Evolutionary conservation across 108 stramenopile species (phyloP).

Genomic region (Stephanodiscus minutulus): DNA sequence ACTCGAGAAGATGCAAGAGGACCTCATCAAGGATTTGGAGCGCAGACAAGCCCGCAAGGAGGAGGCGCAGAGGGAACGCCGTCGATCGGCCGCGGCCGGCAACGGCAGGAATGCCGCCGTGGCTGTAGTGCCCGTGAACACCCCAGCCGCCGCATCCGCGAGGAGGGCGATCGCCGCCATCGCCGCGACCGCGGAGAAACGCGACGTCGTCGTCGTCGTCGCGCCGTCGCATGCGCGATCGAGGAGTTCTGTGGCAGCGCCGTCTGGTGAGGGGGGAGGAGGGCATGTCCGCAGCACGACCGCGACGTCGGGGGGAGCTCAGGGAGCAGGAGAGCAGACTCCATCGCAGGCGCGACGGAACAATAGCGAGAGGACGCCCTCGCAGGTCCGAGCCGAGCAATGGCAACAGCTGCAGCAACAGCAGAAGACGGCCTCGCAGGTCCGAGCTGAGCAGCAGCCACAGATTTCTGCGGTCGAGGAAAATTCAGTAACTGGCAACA

Average conservation of each 20-base stretch:
- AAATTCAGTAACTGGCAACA: not conserved
- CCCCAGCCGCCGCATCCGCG: not conserved
- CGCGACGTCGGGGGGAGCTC: not conserved
- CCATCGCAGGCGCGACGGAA: not conserved
- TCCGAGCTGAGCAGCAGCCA: not conserved
- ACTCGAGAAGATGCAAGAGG: slow-evolving; percentile 50
- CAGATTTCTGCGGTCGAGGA: not conserved
- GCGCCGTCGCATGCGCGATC: not conserved
- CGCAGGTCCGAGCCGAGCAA: not conserved
- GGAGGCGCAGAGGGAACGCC: slow-evolving; percentile 32
- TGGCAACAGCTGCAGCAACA: not conserved
- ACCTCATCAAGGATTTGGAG: slow-evolving; percentile 34
- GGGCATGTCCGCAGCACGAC: not conserved
- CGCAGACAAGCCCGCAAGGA: slow-evolving; percentile 31
- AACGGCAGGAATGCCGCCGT: not conserved
- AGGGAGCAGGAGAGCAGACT: not conserved
- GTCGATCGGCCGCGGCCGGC: not conserved
- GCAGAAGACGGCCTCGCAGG: not conserved
- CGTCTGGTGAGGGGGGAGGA: not conserved
- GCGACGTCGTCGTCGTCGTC: not conserved
- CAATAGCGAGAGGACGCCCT: not conserved
- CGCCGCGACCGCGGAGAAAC: not conserved
- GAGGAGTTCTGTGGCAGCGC: not conserved
- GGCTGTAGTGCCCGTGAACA: not conserved
- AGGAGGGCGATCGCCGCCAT: not conserved